phyloP scores from a whole-genome alignment of 331 rosid species.

The Stylosanthes scabra region DNA sequence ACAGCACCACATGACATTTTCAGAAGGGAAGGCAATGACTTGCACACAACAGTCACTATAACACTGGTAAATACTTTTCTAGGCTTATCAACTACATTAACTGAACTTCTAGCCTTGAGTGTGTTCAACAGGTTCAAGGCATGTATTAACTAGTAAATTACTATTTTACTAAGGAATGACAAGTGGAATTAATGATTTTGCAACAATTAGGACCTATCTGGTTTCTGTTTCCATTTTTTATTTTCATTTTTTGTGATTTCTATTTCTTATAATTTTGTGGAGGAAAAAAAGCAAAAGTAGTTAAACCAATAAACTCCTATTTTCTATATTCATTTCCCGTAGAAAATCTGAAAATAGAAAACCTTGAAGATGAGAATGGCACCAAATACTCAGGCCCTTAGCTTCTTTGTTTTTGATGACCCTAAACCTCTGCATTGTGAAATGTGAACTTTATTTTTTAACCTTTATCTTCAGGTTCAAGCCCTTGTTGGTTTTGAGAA shows the following conservation, averaged over 20 bases:
- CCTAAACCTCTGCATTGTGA: neutral
- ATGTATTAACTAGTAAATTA: neutral
- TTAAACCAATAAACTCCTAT: no score
- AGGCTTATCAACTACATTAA: constrained; percentile 8
- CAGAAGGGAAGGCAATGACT: constrained; percentile 86
- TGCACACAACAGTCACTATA: constrained; percentile 83
- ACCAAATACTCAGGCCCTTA: neutral
- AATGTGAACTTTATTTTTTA: constrained; percentile 19
- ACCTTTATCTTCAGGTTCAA: constrained; percentile 68
- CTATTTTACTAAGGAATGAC: neutral
- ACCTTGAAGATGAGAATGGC: no score
- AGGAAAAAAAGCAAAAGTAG: no score
- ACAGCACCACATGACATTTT: constrained; percentile 89
- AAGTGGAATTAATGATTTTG: constrained; percentile 18
- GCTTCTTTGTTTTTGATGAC: constrained; percentile 2
- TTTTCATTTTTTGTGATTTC: no score
- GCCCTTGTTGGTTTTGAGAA: constrained; percentile 97
- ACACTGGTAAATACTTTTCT: constrained; percentile 67
- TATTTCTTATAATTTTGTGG: no score
- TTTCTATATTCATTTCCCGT: no score
- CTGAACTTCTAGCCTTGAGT: neutral
- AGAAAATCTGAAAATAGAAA: no score
- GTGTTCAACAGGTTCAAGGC: constrained; percentile 1
- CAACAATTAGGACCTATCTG: neutral
- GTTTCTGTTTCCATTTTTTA: no score